Base-by-base conservation (phyloP, 2,329 filamentous ascomycete species). In the Sclerotinia nivalis region DNA sequence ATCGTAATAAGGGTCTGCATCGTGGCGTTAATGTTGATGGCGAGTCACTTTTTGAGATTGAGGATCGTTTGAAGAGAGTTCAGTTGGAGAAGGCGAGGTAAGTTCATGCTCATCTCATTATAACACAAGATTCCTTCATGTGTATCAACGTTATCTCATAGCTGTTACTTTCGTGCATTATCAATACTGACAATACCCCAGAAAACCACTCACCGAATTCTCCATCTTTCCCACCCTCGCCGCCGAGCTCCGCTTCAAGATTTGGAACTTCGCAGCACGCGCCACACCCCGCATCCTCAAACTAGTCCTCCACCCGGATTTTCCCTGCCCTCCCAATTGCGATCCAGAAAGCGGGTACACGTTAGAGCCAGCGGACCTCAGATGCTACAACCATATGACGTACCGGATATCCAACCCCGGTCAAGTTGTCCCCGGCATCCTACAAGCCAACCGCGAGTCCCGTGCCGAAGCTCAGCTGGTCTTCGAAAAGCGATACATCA, bases 281-380 rank as follows among this genome's bases (percentile, higher is more conserved):
- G 20, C 22, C 22, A 18, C 40, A 10, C 9, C 54, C 2, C 66
- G 66, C 3, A 34, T 68, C 2, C 31, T 60, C 1, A 55, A 68
- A 31, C 20, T 68, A 1, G 20, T 54, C 3, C 2, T 60, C 13
- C 15, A 45, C 20, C n/a, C 56, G 0, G 37, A 60, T 0, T 60
- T 60, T 0, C 34, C 15, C 4, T 9, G 12, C 8, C 37, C 22
- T 10, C n/a, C 37, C 4, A 1, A 4, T 8, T 7, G 34, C 5
- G 22, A 7, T 1, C 1, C 13, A 1, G 13, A 7, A 1, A 18
- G 10, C 2, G 7, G 7, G 2, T 22, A 59, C 13, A 1, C 0
- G 0, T 25, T 22, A 6, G 7, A 43, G 3, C 22, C 37, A 40
- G 43, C 20, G n/a, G 64, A 31, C 10, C 15, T n/a, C 6, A 58